A percentile compares a stretch with the other conserved stretches of the same genome.
Conservation (phyloP, 345 rosid genomes). For the Salix arbutifolia region DNA sequence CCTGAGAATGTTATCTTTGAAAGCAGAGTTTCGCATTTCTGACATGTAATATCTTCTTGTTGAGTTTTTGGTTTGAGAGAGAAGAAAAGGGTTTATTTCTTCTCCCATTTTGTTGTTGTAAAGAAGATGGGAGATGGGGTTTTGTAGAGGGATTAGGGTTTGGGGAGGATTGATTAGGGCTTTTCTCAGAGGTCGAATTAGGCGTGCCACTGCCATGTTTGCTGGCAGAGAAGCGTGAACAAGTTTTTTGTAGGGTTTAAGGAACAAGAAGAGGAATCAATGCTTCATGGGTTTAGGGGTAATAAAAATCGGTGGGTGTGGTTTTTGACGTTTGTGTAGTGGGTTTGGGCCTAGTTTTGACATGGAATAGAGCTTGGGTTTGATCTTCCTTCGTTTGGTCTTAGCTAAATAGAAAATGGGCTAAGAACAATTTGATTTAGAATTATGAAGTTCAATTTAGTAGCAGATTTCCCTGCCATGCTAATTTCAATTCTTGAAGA, state of each 20-base stretch:
- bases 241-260: background rate
- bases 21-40: constrained; percentile 81
- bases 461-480: background rate
- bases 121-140: background rate
- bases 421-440: background rate
- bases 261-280: background rate
- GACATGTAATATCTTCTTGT: constrained; percentile 42
- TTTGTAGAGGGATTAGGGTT: constrained; percentile 2
- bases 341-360: background rate
- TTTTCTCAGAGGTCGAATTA: constrained; percentile 12
- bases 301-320: background rate
- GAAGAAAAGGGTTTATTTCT: background rate
- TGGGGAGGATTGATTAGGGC: background rate
- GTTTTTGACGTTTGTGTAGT: background rate
- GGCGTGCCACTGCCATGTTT: constrained; percentile 11
- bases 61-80: background rate
- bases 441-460: too few species aligned
- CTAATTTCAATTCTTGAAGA: background rate
- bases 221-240: background rate
- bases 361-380: background rate
- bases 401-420: background rate
- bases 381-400: background rate
- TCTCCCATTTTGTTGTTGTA: background rate
- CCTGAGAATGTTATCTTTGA: constrained; percentile 55
- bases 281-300: background rate